These are phyloP conservation scores for Vaccinium macrocarpon DNA, from an alignment of 148 eudicot species.

Conservation along the genomic window DNA sequence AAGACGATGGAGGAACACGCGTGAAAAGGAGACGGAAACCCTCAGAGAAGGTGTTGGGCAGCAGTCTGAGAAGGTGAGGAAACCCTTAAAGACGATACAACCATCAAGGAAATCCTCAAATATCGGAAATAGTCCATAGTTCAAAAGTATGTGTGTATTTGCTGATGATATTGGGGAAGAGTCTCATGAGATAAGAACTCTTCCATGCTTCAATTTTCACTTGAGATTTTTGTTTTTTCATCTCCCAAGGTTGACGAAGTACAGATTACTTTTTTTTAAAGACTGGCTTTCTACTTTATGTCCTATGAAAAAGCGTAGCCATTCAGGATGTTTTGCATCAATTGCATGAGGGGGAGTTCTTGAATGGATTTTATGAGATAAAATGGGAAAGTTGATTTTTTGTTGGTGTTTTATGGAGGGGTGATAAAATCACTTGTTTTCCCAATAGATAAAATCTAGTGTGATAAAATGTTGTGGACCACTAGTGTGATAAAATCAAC, in stretches of 20 bases:
- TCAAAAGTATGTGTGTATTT: constrained; percentile 22
- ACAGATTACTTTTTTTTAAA: neutral
- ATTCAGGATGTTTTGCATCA: neutral
- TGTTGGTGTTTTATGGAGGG: too few species aligned
- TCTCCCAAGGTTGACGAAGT: neutral
- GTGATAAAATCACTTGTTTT: too few species aligned
- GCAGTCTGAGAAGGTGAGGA: constrained; percentile 68
- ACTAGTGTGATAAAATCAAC: too few species aligned
- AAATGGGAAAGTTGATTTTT: too few species aligned
- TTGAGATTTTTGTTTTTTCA: neutral
- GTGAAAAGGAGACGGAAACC: constrained; percentile 74
- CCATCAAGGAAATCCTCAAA: constrained; percentile 33
- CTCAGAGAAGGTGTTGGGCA: constrained; percentile 69
- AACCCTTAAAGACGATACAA: constrained; percentile 41
- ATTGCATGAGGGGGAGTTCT: too few species aligned
- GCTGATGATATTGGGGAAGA: constrained; percentile 30
- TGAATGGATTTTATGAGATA: too few species aligned
- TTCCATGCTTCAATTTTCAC: neutral
- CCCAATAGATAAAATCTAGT: too few species aligned
- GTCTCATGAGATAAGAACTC: constrained; percentile 11
- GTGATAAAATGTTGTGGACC: too few species aligned
- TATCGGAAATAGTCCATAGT: constrained; percentile 19
- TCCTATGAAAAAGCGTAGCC: neutral
- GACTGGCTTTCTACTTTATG: neutral
- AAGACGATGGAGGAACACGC: constrained; percentile 55